Conservation (phyloP, 805 yeast genomes). For the Saccharomycopsis sp. region DNA sequence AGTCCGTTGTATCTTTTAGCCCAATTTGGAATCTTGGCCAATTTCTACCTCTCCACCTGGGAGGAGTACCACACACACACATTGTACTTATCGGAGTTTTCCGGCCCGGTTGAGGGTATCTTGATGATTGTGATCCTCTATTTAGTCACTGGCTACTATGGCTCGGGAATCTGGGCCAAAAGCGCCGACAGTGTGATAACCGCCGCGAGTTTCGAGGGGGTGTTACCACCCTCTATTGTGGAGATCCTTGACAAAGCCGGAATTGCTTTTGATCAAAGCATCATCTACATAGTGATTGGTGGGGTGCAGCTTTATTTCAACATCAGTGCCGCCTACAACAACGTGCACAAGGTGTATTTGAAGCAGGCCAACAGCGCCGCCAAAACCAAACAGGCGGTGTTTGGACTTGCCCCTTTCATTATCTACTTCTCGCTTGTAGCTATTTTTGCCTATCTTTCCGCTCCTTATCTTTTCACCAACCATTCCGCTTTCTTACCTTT, state of each 20-base stretch:
- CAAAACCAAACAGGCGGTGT: constrained; percentile 30
- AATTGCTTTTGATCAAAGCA: constrained; percentile 32
- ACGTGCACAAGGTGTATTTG: constrained; percentile 45
- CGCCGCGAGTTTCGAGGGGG: background rate
- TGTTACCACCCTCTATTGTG: background rate
- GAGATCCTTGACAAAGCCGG: background rate
- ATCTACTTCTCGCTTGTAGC: constrained; percentile 45
- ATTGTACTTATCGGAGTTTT: constrained; percentile 65
- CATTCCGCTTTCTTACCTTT: constrained; percentile 43
- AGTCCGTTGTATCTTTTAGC: constrained; percentile 53
- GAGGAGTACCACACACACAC: constrained; percentile 90
- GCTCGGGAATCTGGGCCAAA: constrained; percentile 61
- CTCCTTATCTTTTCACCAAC: constrained; percentile 35
- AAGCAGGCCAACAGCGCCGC: constrained; percentile 26
- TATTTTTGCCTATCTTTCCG: constrained; percentile 42
- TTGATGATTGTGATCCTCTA: constrained; percentile 52
- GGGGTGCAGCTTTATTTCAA: constrained; percentile 54
- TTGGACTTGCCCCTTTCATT: constrained; percentile 65
- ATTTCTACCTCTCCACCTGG: constrained; percentile 90
- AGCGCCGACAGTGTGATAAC: background rate
- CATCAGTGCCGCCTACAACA: constrained; percentile 58
- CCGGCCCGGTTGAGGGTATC: constrained; percentile 96
- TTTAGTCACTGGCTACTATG: constrained; percentile 57
- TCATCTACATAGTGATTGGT: constrained; percentile 45
- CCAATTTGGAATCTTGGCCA: constrained; percentile 68